phyloP scores from a whole-genome alignment of 768 basidiomycete species.

The Collybia nuda region DNA sequence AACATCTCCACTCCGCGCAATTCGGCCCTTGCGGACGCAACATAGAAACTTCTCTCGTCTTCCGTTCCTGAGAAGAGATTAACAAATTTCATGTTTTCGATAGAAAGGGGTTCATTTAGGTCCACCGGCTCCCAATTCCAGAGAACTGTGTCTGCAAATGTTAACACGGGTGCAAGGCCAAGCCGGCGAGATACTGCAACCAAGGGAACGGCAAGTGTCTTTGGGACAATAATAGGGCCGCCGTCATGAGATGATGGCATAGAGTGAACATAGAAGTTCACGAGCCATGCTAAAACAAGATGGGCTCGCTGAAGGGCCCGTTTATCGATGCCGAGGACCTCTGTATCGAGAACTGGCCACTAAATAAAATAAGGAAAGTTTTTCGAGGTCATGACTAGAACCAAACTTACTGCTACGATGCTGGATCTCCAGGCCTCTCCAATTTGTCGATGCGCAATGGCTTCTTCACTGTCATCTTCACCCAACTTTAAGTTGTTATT shows the following conservation, averaged over 20 bases:
- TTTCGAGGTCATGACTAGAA: slow-evolving; percentile 5
- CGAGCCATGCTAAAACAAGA: slow-evolving; percentile 84
- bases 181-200: slow-evolving; percentile 72
- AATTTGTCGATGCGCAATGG: slow-evolving; percentile 43
- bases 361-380: slow-evolving; percentile 25
- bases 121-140: slow-evolving; percentile 83
- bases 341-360: slow-evolving; percentile 72
- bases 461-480: slow-evolving; percentile 50
- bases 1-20: slow-evolving; percentile 85
- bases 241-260: slow-evolving; percentile 42
- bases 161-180: slow-evolving; percentile 90
- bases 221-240: slow-evolving; percentile 60
- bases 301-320: slow-evolving; percentile 81
- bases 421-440: slow-evolving; percentile 70
- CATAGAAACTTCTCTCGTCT: slow-evolving; percentile 85
- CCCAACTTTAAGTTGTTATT: slow-evolving; percentile 54
- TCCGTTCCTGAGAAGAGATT: slow-evolving; percentile 83
- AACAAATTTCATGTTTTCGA: slow-evolving; percentile 72
- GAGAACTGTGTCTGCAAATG: slow-evolving; percentile 93
- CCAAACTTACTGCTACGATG: slow-evolving; percentile 58
- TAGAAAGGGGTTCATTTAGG: slow-evolving; percentile 55
- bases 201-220: slow-evolving; percentile 75
- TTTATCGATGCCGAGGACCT: slow-evolving; percentile 49
- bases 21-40: slow-evolving; percentile 82
- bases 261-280: slow-evolving; percentile 90